Evolutionary conservation across 164 flowering plant genomes (phyloP).

Genomic region (Liriodendron chinense): DNA sequence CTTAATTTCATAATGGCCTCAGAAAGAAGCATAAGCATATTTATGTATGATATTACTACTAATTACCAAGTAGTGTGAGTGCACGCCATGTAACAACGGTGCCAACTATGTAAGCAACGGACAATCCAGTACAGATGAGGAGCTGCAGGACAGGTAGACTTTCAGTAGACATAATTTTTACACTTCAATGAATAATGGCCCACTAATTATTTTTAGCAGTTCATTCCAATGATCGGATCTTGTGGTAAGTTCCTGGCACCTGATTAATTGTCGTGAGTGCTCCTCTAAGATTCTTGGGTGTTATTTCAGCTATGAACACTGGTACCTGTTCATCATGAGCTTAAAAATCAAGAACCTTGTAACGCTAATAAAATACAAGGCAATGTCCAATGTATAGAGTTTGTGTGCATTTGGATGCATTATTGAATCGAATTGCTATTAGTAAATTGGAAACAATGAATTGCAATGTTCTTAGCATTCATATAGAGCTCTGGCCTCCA

Average conservation of each 20-base stretch:
- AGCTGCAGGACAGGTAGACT: conserved; percentile 40
- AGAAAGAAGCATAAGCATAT: not conserved
- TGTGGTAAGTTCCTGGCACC: conserved; percentile 32
- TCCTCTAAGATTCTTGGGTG: conserved; percentile 83
- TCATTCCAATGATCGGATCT: not conserved
- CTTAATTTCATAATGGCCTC: not conserved
- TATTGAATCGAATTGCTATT: not conserved
- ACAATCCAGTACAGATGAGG: conserved; percentile 58
- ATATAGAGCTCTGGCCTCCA: too few relatives aligned
- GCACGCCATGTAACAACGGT: conserved; percentile 71
- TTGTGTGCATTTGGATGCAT: too few relatives aligned
- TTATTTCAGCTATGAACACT: conserved; percentile 79
- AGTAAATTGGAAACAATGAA: too few relatives aligned
- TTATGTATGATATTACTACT: not conserved
- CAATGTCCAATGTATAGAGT: too few relatives aligned
- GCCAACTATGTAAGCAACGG: conserved; percentile 72
- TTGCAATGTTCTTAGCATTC: too few relatives aligned
- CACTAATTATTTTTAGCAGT: not conserved
- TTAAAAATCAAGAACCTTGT: not conserved
- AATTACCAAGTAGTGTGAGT: conserved; percentile 63
- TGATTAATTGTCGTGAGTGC: conserved; percentile 67
- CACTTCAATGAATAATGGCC: not conserved
- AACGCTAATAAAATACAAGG: too few relatives aligned
- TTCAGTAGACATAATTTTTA: too few relatives aligned
- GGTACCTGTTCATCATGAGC: conserved; percentile 54